Base-by-base conservation (phyloP, 192 early-diverging fungal species). In the Endogone sp. region DNA sequence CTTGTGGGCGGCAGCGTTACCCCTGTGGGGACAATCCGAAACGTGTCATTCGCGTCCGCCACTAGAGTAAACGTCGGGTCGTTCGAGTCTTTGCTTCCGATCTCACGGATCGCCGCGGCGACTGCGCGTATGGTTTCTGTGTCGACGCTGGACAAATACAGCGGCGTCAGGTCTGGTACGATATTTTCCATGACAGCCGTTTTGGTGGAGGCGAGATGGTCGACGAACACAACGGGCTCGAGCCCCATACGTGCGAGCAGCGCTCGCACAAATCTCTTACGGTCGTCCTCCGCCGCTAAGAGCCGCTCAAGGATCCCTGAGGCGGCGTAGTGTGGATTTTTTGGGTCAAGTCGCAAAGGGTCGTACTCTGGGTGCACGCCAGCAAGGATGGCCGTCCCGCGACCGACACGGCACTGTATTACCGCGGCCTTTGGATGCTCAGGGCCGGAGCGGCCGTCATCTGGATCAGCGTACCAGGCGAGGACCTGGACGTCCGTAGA, bases 321-420 rank as follows among this genome's bases (percentile, higher is more conserved):
- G 68, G 85, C 71, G 3, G 77, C 79, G 60, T 87, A 84, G 49
- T 84, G 83, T 27, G 78, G 72, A 23, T 74, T 71, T 9, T 56
- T 49, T 8, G 87, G 72, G 64, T 82, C 84, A 65, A 89, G 44
- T 55, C 69, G 78, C 24, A 81, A 76, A 62, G 86, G 84, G 29
- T 85, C 85, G 71, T 91, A 93, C 71, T 97, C 96, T 23, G 94
- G 81, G 67, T 98, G 96, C 30, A 92, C 75, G 11, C 94, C 95
- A 22, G 88, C 77, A 26, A 98, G 67, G 1, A 96, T 74, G 0
- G 93, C 94, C 3, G 70, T 26, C 6, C 91, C 91, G 2, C 76
- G 71, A 4, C 94, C 94, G 2, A 92, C 81, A 6, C 63, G 66
- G 71, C 89, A 91, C 60, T 82, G 79, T 4, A 97, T 79, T 29